Base-by-base conservation (phyloP, 257 asterid genomes). In the Schizonepeta tenuifolia region DNA sequence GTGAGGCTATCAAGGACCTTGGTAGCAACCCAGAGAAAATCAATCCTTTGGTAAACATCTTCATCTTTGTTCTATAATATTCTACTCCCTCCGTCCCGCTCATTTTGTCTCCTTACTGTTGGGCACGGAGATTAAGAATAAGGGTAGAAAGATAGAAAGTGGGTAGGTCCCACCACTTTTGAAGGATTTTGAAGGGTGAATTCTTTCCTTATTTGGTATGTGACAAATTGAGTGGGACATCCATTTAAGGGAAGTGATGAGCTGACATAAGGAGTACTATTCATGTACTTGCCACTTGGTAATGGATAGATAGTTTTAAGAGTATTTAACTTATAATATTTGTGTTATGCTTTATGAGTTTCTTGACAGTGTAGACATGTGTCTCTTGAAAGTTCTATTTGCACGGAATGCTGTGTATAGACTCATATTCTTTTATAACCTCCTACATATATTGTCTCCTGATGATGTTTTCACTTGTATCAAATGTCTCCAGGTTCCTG, bases 1-100 rank as follows among this genome's bases (percentile, higher is more conserved):
- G 98, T 67, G 98, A 93, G 75, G 98, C 98, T 21, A 93, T 93
- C 62, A 92, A 86, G 68, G 86, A 83, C 50, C 96, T 92, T 71
- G 93, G 87, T 17, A 85, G 95, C 78, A 80, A 82, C 81, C 89
- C 97, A 7, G 92, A 87, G 77, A 90, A 86, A 75, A 92, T 92
- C 76, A 92, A 92, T 81, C 98, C 98, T 35, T 71, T 90, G 96
- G 98, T 92, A 86, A 44, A 14, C 49, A 44, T 41, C 54, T 51
- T 72, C 28, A 57, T 50, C 41, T 8, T 66, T 63, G 60, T 69
- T 21, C 61, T 36, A 11, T 69, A 14, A 67, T 72, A n/a, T 67
- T 24, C 26, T 24, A 31, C n/a, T n/a, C n/a, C n/a, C n/a, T n/a
- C n/a, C n/a, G n/a, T n/a, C n/a, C n/a, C n/a, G n/a, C n/a, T n/a